A percentile compares a stretch with the other conserved stretches of the same genome.
Conservation (phyloP, 176 grass and related monocot genomes). For the Oryza brachyantha region DNA sequence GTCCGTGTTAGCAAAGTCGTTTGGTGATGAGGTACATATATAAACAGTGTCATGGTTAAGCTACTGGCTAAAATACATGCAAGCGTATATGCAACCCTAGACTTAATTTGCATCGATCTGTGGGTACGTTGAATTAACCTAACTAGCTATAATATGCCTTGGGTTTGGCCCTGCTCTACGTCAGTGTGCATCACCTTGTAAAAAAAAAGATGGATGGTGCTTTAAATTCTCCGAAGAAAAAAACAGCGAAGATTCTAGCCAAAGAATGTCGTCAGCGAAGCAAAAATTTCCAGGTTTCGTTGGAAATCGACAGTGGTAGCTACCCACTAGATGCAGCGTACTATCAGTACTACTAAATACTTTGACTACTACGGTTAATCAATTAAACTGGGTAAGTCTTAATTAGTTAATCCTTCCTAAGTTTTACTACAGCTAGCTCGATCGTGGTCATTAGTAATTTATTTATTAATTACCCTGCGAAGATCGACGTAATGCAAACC, state of each 20-base stretch:
- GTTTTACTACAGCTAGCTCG: too few relatives aligned
- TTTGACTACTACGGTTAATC: not conserved
- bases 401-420: not conserved
- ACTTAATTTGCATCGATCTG: too few relatives aligned
- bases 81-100: too few relatives aligned
- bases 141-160: not conserved
- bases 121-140: too few relatives aligned
- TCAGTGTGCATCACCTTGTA: conserved; percentile 13
- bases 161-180: not conserved
- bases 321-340: not conserved
- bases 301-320: not conserved
- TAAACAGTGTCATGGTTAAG: not conserved
- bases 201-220: conserved; percentile 14
- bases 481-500: conserved; percentile 99
- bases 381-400: not conserved
- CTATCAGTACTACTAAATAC: not conserved
- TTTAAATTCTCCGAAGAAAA: conserved; percentile 17
- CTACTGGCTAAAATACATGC: too few relatives aligned
- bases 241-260: not conserved
- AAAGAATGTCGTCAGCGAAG: not conserved
- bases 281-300: not conserved
- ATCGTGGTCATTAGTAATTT: conserved; percentile 21
- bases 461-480: conserved; percentile 86
- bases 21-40: not conserved
- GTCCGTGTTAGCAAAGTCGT: not conserved